Conservation (phyloP, 2,329 filamentous ascomycete genomes). For the Trichoderma semiorbis region DNA sequence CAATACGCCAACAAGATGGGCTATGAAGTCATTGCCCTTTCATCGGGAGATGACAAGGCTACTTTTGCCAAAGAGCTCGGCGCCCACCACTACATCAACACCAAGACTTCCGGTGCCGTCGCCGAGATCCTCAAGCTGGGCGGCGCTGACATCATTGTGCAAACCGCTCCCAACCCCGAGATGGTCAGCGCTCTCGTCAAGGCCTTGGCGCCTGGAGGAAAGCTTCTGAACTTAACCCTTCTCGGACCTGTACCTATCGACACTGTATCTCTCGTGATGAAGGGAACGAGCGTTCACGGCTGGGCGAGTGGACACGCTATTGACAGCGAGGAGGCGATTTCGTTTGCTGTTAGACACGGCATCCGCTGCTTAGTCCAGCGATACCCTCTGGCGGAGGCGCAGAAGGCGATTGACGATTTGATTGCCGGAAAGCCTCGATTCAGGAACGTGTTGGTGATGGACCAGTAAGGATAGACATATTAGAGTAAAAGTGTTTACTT, state of each 20-base stretch:
- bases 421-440: slow-evolving; percentile 43
- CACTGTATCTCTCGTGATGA: slow-evolving; percentile 38
- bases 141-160: slow-evolving; percentile 60
- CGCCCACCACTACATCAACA: slow-evolving; percentile 47
- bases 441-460: slow-evolving; percentile 43
- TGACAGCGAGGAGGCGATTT: slow-evolving; percentile 63
- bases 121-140: slow-evolving; percentile 53
- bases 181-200: slow-evolving; percentile 50
- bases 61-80: slow-evolving; percentile 56
- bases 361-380: slow-evolving; percentile 65
- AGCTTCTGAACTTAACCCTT: slow-evolving; percentile 58
- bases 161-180: slow-evolving; percentile 59
- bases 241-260: slow-evolving; percentile 45
- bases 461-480: slow-evolving; percentile 20
- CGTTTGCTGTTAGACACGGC: slow-evolving; percentile 58
- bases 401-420: slow-evolving; percentile 44
- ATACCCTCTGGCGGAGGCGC: slow-evolving; percentile 54
- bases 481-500: background rate
- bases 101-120: slow-evolving; percentile 48
- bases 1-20: slow-evolving; percentile 76
- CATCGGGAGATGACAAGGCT: slow-evolving; percentile 62
- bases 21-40: slow-evolving; percentile 66
- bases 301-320: slow-evolving; percentile 61
- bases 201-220: slow-evolving; percentile 54
- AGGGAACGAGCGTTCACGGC: slow-evolving; percentile 60